A percentile compares a stretch with the other conserved stretches of the same genome.
Evolutionary conservation across 768 basidiomycete species (phyloP).

Genomic region (Asterophora lycoperdoides): DNA sequence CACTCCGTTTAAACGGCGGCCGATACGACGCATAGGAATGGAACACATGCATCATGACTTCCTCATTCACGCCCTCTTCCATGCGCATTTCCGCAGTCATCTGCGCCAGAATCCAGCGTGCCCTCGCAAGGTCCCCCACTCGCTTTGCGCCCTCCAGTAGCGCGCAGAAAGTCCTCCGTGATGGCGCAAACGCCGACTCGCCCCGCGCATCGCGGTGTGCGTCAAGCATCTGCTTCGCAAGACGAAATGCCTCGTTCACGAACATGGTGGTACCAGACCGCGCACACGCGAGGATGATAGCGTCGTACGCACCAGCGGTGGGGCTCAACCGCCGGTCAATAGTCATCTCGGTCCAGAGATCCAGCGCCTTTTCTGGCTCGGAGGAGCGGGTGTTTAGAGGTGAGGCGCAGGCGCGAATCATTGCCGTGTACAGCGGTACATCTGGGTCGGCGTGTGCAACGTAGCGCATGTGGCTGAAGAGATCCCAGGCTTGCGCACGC

Average conservation of each 20-base stretch:
- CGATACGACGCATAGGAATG: conserved; percentile 82
- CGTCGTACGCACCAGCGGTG: conserved; percentile 68
- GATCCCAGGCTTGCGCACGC: conserved; percentile 85
- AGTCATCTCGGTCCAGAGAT: conserved; percentile 93
- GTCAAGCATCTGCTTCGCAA: conserved; percentile 86
- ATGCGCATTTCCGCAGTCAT: conserved; percentile 44
- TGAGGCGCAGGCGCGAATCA: conserved; percentile 84
- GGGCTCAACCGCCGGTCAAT: conserved; percentile 61
- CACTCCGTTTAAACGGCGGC: conserved; percentile 58
- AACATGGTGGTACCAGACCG: conserved; percentile 56
- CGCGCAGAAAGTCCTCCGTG: conserved; percentile 68
- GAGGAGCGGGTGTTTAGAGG: conserved; percentile 44
- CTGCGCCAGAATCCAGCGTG: conserved; percentile 90
- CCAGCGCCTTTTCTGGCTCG: conserved; percentile 88
- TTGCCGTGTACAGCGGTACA: conserved; percentile 65
- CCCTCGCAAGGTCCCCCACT: conserved; percentile 74
- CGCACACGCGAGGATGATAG: conserved; percentile 79
- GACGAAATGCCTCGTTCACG: conserved; percentile 78
- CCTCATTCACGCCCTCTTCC: conserved; percentile 48
- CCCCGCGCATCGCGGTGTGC: conserved; percentile 63
- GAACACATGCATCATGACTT: conserved; percentile 79
- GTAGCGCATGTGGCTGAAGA: conserved; percentile 95
- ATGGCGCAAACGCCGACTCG: conserved; percentile 53
- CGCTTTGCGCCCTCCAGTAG: conserved; percentile 89
- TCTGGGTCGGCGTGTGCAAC: conserved; percentile 85